phyloP scores from a whole-genome alignment of 495 filamentous ascomycete genomes.

The Aspergillus leporis region DNA sequence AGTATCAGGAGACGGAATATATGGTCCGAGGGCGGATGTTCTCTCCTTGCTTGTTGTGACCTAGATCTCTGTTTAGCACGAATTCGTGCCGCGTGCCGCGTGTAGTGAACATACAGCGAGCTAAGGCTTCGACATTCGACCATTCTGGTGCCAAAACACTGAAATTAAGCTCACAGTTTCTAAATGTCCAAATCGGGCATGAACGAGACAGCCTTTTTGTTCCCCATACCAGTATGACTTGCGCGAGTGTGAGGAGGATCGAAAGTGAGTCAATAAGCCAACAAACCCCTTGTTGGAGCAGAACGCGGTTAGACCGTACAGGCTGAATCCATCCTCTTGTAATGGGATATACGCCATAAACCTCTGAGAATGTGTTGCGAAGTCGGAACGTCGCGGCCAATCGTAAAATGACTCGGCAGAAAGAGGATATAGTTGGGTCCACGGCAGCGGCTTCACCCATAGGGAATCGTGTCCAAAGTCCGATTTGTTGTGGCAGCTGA shows the following conservation, averaged over 20 bases:
- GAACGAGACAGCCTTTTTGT: conserved; percentile 8
- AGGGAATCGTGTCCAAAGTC: conserved; percentile 7
- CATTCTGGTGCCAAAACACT: conserved; percentile 2
- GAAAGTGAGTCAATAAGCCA: conserved; percentile 4
- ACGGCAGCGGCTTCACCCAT: not conserved
- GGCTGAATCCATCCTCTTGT: not conserved
- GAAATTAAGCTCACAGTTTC: not conserved
- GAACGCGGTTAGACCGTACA: conserved; percentile 7
- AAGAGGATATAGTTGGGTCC: not conserved
- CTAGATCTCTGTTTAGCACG: not conserved
- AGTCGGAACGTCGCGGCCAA: conserved; percentile 12
- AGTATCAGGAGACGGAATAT: not conserved
- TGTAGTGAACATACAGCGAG: not conserved
- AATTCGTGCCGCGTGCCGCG: not conserved
- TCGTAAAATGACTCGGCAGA: conserved; percentile 2
- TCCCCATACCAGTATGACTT: conserved; percentile 6
- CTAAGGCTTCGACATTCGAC: not conserved
- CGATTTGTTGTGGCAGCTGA: not conserved
- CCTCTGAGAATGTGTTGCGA: conserved; percentile 5
- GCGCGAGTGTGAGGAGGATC: not conserved
- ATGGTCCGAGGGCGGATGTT: conserved; percentile 1
- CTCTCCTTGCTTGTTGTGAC: not conserved
- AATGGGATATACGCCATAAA: conserved; percentile 8
- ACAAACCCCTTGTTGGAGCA: not conserved
- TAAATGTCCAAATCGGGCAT: conserved; percentile 4